Evolutionary conservation across 768 basidiomycete species (phyloP).

Genomic region (Kwoniella newhampshirensis): DNA sequence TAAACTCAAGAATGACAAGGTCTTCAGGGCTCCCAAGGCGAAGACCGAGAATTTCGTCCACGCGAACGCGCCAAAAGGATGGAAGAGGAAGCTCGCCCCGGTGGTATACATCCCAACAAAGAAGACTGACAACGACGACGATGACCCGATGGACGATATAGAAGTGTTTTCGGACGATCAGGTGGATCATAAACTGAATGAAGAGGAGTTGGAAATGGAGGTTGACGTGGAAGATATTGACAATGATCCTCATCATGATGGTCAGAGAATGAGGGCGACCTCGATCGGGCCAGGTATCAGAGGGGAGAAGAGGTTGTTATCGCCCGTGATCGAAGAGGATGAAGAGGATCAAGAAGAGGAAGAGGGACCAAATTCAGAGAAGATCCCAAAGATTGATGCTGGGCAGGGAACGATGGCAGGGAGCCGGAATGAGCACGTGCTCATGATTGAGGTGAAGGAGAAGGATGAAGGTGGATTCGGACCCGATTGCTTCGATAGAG

Average conservation of each 20-base stretch:
- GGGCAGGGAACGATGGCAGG: neutral
- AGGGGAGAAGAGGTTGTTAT: constrained; percentile 7
- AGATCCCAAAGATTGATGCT: neutral
- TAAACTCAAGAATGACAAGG: no score
- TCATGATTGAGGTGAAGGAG: neutral
- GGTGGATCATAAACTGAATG: neutral
- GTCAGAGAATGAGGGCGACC: no score
- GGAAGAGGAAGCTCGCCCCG: no score
- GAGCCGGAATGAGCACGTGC: neutral
- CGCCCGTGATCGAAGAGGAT: constrained; percentile 21
- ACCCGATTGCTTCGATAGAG: constrained; percentile 23
- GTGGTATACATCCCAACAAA: no score
- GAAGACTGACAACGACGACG: no score
- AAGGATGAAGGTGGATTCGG: neutral
- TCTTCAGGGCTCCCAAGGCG: no score
- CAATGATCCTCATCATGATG: neutral
- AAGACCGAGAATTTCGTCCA: no score
- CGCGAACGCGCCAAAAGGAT: no score
- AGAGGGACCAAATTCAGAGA: neutral
- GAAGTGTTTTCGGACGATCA: constrained; percentile 10
- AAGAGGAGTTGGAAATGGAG: neutral
- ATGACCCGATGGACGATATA: constrained; percentile 5
- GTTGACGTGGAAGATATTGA: neutral
- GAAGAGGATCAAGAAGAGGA: constrained; percentile 15
- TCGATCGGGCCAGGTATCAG: neutral